Evolutionary conservation across 768 basidiomycete species (phyloP), one percentile per base, ranked within the genome.

Genomic region (Lactifluus echinatus): DNA sequence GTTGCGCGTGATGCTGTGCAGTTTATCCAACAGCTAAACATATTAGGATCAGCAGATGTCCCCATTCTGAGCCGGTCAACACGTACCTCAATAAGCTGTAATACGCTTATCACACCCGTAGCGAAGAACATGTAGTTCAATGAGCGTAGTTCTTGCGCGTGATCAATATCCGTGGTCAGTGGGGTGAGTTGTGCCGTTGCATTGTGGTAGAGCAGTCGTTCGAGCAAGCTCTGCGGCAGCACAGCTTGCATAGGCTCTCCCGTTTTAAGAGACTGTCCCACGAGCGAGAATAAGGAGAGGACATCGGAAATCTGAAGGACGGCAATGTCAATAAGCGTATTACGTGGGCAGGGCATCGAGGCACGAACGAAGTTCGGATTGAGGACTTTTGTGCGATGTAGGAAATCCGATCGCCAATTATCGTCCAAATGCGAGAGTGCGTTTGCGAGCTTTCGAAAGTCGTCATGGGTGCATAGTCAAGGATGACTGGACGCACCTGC

Each of bases 301-400:
- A 79, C 73, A 54, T 80, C 79, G 26, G 68, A 65, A 47, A 71
- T 72, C 72, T 76, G 57, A 5, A 29, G 17, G 19, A 28, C 31
- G 17, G 26, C 28, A 49, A 29, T 11, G 29, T 29, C n/a, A 50
- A 19, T 17, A 28, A n/a, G 2, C 6, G 24, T 10, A 12, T 10
- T 34, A 1, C 31, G 12, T 8, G 26, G 24, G 7, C 40, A 33
- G 26, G 21, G 40, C 19, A 36, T 39, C 14, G 21, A 4, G 37
- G 3, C 29, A 73, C 75, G 60, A 56, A 78, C 80, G 60, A 82
- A 79, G 62, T 77, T 74, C 0, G 82, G 81, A 63, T 83, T 79
- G 39, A 83, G 70, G 53, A 79, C 74, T 33, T 75, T 73, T 2
- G 78, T 79, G 48, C 70, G 67, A 29, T 73, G 72, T 0, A 78